Evolutionary conservation across 441 rosid species (phyloP), one percentile per base, ranked within the genome.

Genomic region (Francoa sonchifolia): DNA sequence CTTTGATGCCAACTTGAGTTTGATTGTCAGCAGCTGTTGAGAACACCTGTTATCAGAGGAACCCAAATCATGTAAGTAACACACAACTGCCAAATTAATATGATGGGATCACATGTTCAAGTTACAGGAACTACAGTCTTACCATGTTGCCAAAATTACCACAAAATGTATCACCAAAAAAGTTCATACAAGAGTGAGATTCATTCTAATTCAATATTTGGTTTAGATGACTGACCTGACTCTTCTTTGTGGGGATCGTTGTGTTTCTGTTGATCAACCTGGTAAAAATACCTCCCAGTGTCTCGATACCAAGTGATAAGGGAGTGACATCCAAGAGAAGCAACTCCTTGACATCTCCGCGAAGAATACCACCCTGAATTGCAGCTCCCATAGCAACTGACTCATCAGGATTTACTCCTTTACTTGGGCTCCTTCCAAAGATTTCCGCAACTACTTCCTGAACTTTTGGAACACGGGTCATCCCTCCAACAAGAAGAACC

Each of bases 341-440:
- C 66, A 89, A 39, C 44, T 89, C 96, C 36, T 89, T 89, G 42
- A 89, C 98, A 66, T 89, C 96, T 33, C 98, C 98, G 1, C 96
- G 95, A 19, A 89, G 87, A 42, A 88, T 84, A 36, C 97, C 97
- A 42, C 94, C 97, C 64, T 89, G 97, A 39, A 89, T 68, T 5
- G 98, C 98, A 57, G 96, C 98, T 52, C 97, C 98, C 69, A 85
- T 61, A 0, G 98, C 94, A 52, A 89, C 98, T 36, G 98, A 95
- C 65, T 89, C 98, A 38, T 89, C 98, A 20, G 96, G 96, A 45
- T 89, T 89, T 1, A 89, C 96, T 55, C 98, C 96, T 63, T 85
- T 89, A 52, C 98, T 79, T 1, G 96, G 94, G 36, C 65, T 65
- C 78, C 79, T 89, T 0, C 92, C 96, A 52, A 85, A 89, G 42